Base-by-base conservation (phyloP, 1,139 yeast species). In the Blastobotrys proliferans region DNA sequence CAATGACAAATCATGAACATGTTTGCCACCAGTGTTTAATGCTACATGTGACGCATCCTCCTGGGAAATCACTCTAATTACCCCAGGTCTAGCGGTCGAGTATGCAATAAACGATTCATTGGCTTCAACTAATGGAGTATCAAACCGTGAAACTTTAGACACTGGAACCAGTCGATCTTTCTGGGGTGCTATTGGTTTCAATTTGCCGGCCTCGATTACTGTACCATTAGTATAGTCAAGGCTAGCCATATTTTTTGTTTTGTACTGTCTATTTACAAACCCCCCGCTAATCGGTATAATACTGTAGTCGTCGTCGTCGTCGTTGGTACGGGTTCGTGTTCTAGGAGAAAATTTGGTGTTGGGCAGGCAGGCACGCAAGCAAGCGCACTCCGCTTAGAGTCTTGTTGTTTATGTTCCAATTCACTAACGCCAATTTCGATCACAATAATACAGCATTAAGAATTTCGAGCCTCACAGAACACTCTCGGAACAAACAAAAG, bases 101-200 rank as follows among this genome's bases (percentile, higher is more conserved):
- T 57, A 59, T 30, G 60, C 60, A 39, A 64, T 62, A 41, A 61
- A 60, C 26, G 53, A 51, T 20, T 52, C 56, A 38, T 55, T 60
- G 27, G 60, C 62, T 22, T 55, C 58, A 8, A 63, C 56, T 35
- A 56, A 40, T 19, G 56, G 55, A 24, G 52, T 47, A 43, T 58
- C 53, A 44, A 42, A 44, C 22, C 35, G 32, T 30, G 38, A 32
- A 51, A 47, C 18, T 46, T 50, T 52, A 16, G 59, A 51, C 18
- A 56, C 58, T 9, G 57, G 59, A 11, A 54, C 50, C 24, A 54
- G 45, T 27, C 43, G 30, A 22, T 47, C 36, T 16, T 33, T 24
- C 13, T 22, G 43, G 6, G 38, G 27, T 24, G 21, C 33, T 16
- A 30, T 25, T 14, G 45, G 35, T 27, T 20, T 21, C n/a, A 38